These are phyloP conservation scores for Puccinia sorghi DNA, from an alignment of 1,284 basidiomycete genomes.

Conservation along the genomic window DNA sequence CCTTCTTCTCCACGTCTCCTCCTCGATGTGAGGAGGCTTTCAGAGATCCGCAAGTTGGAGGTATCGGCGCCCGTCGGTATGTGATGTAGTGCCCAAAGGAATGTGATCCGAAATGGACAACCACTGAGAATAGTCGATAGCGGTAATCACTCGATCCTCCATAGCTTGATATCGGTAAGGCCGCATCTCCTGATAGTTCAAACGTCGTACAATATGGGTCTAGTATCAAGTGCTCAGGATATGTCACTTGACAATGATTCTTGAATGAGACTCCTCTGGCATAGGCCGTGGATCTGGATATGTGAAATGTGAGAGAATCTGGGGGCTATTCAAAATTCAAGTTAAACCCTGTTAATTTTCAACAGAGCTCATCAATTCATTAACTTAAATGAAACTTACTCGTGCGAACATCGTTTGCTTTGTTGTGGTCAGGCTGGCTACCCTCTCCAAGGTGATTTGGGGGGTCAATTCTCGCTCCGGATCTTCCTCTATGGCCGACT, in stretches of 20 bases:
- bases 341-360: not conserved
- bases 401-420: slow-evolving; percentile 84
- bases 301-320: slow-evolving; percentile 75
- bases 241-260: slow-evolving; percentile 75
- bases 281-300: slow-evolving; percentile 79
- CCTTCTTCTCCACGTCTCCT: not conserved
- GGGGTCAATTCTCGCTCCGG: slow-evolving; percentile 19
- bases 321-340: slow-evolving; percentile 66
- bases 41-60: not conserved
- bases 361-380: not conserved
- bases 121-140: slow-evolving; percentile 67
- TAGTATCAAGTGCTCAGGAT: slow-evolving; percentile 81
- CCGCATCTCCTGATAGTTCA: slow-evolving; percentile 60
- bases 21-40: not conserved
- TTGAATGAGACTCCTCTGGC: slow-evolving; percentile 72
- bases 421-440: slow-evolving; percentile 71
- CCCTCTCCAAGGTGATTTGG: slow-evolving; percentile 63
- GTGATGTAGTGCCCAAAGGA: slow-evolving; percentile 89
- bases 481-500: slow-evolving; percentile 33
- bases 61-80: slow-evolving; percentile 72
- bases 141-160: not conserved
- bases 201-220: slow-evolving; percentile 79
- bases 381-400: slow-evolving; percentile 61
- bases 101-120: slow-evolving; percentile 86
- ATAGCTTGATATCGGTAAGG: slow-evolving; percentile 51